A percentile compares a stretch with the other conserved stretches of the same genome.
Evolutionary conservation across 805 yeast species (phyloP).

Genomic region (Zygotorulaspora sp.): DNA sequence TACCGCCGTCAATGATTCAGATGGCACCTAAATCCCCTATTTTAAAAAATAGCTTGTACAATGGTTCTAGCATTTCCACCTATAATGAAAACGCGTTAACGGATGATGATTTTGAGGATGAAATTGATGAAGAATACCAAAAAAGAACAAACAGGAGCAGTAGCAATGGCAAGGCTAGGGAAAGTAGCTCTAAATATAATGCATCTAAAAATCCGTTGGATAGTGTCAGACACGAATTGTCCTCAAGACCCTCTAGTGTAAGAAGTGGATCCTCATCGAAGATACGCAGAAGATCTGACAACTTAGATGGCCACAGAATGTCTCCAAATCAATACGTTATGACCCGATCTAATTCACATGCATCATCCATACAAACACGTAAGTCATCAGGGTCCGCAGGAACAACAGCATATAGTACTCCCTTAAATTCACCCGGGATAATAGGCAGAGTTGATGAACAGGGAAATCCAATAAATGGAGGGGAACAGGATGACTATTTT

Average conservation of each 20-base stretch:
- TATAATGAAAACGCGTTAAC: constrained; percentile 32
- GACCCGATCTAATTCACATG: constrained; percentile 28
- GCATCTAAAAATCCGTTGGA: constrained; percentile 12
- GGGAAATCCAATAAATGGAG: constrained; percentile 4
- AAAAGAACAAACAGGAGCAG: constrained; percentile 6
- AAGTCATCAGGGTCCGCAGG: constrained; percentile 31
- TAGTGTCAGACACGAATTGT: constrained; percentile 19
- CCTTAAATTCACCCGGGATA: constrained; percentile 32
- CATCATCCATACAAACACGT: constrained; percentile 31
- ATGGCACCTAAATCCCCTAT: constrained; percentile 73
- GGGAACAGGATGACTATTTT: constrained; percentile 24
- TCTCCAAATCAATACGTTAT: constrained; percentile 13
- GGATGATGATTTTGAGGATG: constrained; percentile 30
- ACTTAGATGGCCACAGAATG: constrained; percentile 3
- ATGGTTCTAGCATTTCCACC: constrained; percentile 19
- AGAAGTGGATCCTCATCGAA: constrained; percentile 24
- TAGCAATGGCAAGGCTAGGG: constrained; percentile 11
- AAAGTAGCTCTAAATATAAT: neutral
- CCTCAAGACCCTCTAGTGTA: constrained; percentile 26
- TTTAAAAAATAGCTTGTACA: constrained; percentile 41
- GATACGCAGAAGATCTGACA: constrained; percentile 24
- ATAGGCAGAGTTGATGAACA: constrained; percentile 9
- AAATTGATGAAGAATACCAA: constrained; percentile 12
- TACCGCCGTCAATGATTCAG: constrained; percentile 67
- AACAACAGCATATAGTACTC: constrained; percentile 33